Conservation (phyloP, 2,329 filamentous ascomycete species). For the Xenoacremonium recifei region DNA sequence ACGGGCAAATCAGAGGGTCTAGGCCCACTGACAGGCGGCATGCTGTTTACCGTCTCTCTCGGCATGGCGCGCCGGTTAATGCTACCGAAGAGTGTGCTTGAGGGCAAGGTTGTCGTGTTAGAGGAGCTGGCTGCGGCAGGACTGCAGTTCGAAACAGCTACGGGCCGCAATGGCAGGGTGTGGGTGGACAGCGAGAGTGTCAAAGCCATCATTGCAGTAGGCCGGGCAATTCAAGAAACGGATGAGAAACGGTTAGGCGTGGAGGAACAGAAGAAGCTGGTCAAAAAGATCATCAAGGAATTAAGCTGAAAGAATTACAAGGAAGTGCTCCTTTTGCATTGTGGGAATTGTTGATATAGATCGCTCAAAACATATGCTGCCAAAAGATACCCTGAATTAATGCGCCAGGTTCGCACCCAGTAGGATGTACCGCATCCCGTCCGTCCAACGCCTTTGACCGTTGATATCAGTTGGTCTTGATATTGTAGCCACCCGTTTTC, state of each 20-base stretch:
- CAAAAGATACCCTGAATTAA: background rate
- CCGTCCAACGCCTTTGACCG: background rate
- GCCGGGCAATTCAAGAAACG: conserved; percentile 73
- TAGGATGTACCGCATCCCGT: background rate
- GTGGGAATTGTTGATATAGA: background rate
- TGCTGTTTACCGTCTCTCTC: conserved; percentile 78
- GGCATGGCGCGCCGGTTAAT: conserved; percentile 81
- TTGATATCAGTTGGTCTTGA: background rate
- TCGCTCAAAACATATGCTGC: background rate
- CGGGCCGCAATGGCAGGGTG: conserved; percentile 86
- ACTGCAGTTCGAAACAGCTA: conserved; percentile 87
- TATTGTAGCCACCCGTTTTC: background rate
- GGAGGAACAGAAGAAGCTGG: conserved; percentile 69
- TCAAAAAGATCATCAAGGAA: conserved; percentile 63
- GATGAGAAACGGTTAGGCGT: conserved; percentile 65
- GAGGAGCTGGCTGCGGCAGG: conserved; percentile 76
- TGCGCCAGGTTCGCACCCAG: background rate
- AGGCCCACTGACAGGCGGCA: conserved; percentile 79
- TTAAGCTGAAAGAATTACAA: conserved; percentile 35
- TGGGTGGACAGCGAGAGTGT: conserved; percentile 84
- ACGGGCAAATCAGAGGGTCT: conserved; percentile 89
- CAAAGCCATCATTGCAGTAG: conserved; percentile 73
- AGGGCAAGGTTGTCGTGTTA: conserved; percentile 68
- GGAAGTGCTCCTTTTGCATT: background rate
- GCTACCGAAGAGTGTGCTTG: conserved; percentile 58